Evolutionary conservation across 2,329 filamentous ascomycete species (phyloP).

Genomic region (Geosmithia flava): DNA sequence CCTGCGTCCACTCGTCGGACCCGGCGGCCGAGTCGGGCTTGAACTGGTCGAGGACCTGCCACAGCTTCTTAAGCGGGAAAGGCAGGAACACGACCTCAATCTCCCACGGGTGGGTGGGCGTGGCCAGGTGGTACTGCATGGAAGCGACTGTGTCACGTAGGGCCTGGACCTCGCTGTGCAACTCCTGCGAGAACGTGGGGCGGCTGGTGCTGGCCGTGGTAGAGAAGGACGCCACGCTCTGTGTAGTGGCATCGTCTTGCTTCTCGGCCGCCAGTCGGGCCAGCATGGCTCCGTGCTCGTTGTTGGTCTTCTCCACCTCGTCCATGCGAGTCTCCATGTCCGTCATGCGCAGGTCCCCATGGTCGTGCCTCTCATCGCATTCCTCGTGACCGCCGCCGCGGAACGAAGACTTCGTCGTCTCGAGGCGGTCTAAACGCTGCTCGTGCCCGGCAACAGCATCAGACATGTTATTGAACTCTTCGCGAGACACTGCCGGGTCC

Average conservation of each 20-base stretch:
- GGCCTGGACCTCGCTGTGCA: slow-evolving; percentile 35
- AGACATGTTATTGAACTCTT: slow-evolving; percentile 30
- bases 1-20: slow-evolving; percentile 42
- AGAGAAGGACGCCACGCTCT: slow-evolving; percentile 32
- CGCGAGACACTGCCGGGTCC: slow-evolving; percentile 13
- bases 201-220: slow-evolving; percentile 29
- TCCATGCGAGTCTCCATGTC: slow-evolving; percentile 55
- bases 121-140: slow-evolving; percentile 51
- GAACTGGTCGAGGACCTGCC: slow-evolving; percentile 38
- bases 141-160: slow-evolving; percentile 38
- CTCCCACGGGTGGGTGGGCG: slow-evolving; percentile 53
- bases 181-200: slow-evolving; percentile 27
- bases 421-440: slow-evolving; percentile 53
- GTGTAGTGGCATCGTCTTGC: slow-evolving; percentile 27
- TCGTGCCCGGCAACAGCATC: slow-evolving; percentile 48
- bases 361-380: slow-evolving; percentile 54
- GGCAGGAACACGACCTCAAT: slow-evolving; percentile 67
- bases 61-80: slow-evolving; percentile 47
- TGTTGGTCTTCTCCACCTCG: slow-evolving; percentile 42
- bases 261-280: slow-evolving; percentile 20
- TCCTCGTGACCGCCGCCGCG: slow-evolving; percentile 47
- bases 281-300: slow-evolving; percentile 30
- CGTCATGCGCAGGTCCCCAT: slow-evolving; percentile 52
- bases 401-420: slow-evolving; percentile 57
- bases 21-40: slow-evolving; percentile 20